phyloP scores from a whole-genome alignment of 768 basidiomycete species.

The Strobilomyces dryophilus region DNA sequence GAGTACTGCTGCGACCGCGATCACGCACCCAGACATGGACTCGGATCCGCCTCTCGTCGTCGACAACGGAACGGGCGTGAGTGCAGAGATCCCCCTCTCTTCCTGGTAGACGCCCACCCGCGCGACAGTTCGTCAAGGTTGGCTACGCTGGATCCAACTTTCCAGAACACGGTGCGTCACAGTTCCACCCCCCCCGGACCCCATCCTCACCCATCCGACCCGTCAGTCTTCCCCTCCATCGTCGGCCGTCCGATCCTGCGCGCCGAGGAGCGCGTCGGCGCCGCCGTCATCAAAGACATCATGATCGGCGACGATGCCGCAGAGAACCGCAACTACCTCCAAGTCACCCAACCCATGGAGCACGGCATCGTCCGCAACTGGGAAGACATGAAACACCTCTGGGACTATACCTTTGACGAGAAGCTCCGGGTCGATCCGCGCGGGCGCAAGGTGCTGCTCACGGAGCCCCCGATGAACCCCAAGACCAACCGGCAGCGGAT shows the following conservation, averaged over 20 bases:
- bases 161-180: slow-evolving; percentile 86
- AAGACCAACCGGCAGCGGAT: slow-evolving; percentile 88
- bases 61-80: slow-evolving; percentile 85
- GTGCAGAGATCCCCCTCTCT: slow-evolving; percentile 22
- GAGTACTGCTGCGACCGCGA: neutral
- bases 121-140: slow-evolving; percentile 76
- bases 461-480: slow-evolving; percentile 99
- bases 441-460: slow-evolving; percentile 87
- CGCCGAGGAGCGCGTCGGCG: slow-evolving; percentile 91
- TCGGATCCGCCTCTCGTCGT: slow-evolving; percentile 60
- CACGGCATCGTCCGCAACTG: slow-evolving; percentile 99
- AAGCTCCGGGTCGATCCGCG: slow-evolving; percentile 86
- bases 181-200: neutral
- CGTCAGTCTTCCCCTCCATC: slow-evolving; percentile 89
- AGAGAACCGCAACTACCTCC: slow-evolving; percentile 89
- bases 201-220: neutral
- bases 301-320: slow-evolving; percentile 99
- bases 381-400: slow-evolving; percentile 98
- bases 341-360: slow-evolving; percentile 98
- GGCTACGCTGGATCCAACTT: slow-evolving; percentile 93
- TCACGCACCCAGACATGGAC: slow-evolving; percentile 22
- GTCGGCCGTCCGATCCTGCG: slow-evolving; percentile 96
- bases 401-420: slow-evolving; percentile 98
- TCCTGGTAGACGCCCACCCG: slow-evolving; percentile 4
- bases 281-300: slow-evolving; percentile 88